phyloP scores from a whole-genome alignment of 2,329 filamentous ascomycete species.

The Dactylonectria macrodidyma region DNA sequence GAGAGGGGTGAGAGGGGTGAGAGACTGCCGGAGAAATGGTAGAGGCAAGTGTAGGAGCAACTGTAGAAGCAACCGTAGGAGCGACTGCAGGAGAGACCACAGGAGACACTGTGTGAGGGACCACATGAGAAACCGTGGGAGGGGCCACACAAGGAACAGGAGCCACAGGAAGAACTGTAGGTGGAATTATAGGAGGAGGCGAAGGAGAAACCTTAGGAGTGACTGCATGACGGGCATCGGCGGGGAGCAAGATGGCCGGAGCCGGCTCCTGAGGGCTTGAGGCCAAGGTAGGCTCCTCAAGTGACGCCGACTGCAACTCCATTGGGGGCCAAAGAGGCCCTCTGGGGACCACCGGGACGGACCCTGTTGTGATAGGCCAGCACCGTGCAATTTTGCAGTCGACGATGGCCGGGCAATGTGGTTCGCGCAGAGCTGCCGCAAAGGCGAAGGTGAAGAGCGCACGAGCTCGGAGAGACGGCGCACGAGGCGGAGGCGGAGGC shows the following conservation, averaged over 20 bases:
- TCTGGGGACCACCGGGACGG: conserved; percentile 1
- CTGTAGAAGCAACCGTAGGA: no score
- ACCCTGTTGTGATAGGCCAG: conserved; percentile 36
- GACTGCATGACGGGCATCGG: not conserved
- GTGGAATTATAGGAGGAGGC: no score
- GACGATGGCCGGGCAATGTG: conserved; percentile 13
- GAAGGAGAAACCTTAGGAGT: no score
- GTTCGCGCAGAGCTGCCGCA: not conserved
- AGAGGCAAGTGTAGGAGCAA: no score
- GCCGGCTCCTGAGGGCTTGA: conserved; percentile 31
- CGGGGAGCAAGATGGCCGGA: conserved; percentile 15
- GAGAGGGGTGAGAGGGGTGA: conserved; percentile 28
- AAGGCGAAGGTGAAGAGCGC: not conserved
- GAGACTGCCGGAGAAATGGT: not conserved
- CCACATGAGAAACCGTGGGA: no score
- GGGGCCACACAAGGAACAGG: no score
- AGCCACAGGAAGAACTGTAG: no score
- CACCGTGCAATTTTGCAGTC: conserved; percentile 18
- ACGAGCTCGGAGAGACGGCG: no score
- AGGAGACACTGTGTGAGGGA: no score
- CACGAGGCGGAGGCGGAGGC: no score
- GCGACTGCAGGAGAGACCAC: no score
- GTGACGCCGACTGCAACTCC: conserved; percentile 40
- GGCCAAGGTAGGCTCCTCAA: conserved; percentile 26
- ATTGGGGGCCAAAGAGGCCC: conserved; percentile 38